Base-by-base conservation (phyloP, 257 asterid genomes). In the Solanum dulcamara region DNA sequence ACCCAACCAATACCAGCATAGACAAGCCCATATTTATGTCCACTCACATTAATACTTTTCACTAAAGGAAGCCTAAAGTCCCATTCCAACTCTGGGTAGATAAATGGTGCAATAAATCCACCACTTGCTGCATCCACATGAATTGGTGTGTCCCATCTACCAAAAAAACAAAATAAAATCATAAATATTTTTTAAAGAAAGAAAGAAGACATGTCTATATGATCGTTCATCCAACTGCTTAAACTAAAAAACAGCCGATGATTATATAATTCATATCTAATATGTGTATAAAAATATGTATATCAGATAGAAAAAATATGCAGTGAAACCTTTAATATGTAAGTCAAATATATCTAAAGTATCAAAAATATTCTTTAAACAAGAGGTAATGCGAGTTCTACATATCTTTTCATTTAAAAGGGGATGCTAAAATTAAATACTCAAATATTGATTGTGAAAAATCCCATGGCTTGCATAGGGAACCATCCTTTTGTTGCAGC, bases 61-160 rank as follows among this genome's bases (percentile, higher is more conserved):
- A 89, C 91, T 33, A 89, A 68, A 18, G 91, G 91, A 10, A 89
- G 86, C 32, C 91, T 85, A 40, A 89, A 89, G 22, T 89, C 91
- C 91, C 91, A 89, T 74, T 89, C 89, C 17, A 89, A 35, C 22
- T 89, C 89, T 42, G 91, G 91, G 33, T 87, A 89, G 1, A 89
- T 28, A 53, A 89, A 89, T 20, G 91, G 91, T 2, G 91, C 89
- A 51, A 86, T 89, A 83, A 88, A 88, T 32, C 91, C 91, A 38
- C 91, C 91, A 81, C 91, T 88, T 8, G 91, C 91, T 84, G 91
- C 91, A 86, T 89, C 91, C 55, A 89, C 91, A 82, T 89, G 91
- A 48, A 89, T 87, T 18, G 91, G 91, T 1, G 91, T 89, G 46
- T 89, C 87, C 91, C 91, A 89, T 10, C 90, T 88, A 14, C 67